Percentiles rank a stretch among this genome's conserved stretches.
phyloP scores from a whole-genome alignment of 495 filamentous ascomycete species.

The Ascobolus immersus region DNA sequence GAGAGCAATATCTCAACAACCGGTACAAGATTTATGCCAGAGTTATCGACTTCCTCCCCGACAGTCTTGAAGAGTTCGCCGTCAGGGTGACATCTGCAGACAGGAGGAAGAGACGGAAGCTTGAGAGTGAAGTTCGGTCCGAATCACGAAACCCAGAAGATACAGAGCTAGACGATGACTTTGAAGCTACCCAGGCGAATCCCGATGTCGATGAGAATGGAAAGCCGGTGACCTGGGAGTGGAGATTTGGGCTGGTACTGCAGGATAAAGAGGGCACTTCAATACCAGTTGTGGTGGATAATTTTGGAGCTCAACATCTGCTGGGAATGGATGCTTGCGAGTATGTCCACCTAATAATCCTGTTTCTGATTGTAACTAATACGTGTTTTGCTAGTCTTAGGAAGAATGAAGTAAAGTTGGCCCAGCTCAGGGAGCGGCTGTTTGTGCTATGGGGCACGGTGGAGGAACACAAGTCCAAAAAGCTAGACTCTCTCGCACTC shows the following conservation, averaged over 20 bases:
- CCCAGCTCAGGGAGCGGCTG: conserved; percentile 37
- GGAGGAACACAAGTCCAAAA: conserved; percentile 34
- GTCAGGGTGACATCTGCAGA: conserved; percentile 14
- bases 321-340: conserved; percentile 40
- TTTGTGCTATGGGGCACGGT: conserved; percentile 71
- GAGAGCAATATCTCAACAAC: conserved; percentile 43
- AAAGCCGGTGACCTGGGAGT: conserved; percentile 33
- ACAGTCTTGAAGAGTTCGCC: conserved; percentile 47
- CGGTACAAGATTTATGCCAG: conserved; percentile 43
- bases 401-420: conserved; percentile 21
- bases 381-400: conserved; percentile 26
- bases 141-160: background rate
- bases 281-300: conserved; percentile 41
- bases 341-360: conserved; percentile 20
- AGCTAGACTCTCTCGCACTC: background rate
- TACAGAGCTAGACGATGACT: conserved; percentile 13
- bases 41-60: conserved; percentile 60
- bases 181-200: conserved; percentile 4
- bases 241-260: conserved; percentile 51
- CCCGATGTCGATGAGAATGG: conserved; percentile 5
- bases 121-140: background rate
- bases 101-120: background rate
- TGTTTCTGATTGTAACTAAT: conserved; percentile 2
- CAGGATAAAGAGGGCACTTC: conserved; percentile 24
- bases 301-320: conserved; percentile 36